Conservation (phyloP, 106 monocot genomes). For the Posidonia australis region DNA sequence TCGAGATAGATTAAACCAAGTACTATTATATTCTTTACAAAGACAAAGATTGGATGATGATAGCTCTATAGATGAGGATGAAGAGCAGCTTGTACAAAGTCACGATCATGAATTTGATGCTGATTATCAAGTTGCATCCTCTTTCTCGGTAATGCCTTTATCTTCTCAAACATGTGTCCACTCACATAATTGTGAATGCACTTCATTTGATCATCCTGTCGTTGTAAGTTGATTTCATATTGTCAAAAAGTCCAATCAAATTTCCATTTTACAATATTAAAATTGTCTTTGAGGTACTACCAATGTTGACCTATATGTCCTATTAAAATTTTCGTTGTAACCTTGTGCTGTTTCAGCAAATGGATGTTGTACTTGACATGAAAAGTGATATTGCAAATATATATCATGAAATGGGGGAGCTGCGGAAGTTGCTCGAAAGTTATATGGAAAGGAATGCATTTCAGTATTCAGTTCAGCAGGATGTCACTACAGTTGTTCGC, state of each 20-base stretch:
- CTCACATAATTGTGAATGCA: background rate
- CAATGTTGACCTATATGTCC: too few relatives aligned
- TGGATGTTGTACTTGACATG: constrained; percentile 13
- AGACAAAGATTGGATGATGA: background rate
- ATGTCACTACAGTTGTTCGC: constrained; percentile 2
- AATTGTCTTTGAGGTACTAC: too few relatives aligned
- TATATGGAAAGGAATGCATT: constrained; percentile 7
- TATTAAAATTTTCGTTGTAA: background rate
- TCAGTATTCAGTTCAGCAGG: constrained; percentile 8
- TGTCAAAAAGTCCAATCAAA: too few relatives aligned
- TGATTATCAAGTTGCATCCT: background rate
- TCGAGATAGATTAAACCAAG: background rate
- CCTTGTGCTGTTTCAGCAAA: constrained; percentile 4
- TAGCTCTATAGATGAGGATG: background rate
- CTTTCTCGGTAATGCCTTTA: background rate
- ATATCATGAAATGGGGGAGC: constrained; percentile 11
- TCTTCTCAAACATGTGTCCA: background rate
- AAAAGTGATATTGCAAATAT: constrained; percentile 11
- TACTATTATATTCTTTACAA: background rate
- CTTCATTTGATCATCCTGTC: background rate
- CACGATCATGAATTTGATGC: background rate
- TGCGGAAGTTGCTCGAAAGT: constrained; percentile 9
- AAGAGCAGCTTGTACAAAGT: background rate
- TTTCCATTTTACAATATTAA: too few relatives aligned
- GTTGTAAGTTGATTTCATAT: background rate